Evolutionary conservation across 805 yeast species (phyloP).

Genomic region (Novakomyces olei): DNA sequence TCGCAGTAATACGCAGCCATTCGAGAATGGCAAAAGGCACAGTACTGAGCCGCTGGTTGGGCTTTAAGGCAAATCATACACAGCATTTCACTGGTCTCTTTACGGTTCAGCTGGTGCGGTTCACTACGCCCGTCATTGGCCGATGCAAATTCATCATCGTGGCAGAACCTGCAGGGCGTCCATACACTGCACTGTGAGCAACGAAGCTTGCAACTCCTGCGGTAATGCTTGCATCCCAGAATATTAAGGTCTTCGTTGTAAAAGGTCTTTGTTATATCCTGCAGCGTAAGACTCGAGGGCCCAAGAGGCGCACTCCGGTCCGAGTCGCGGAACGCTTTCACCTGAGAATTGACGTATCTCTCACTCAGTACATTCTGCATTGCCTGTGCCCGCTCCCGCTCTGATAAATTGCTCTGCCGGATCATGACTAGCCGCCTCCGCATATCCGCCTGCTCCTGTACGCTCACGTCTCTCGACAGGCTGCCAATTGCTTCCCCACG

Average conservation of each 20-base stretch:
- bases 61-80: slow-evolving; percentile 65
- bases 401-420: no score
- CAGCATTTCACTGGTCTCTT: slow-evolving; percentile 40
- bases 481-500: no score
- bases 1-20: slow-evolving; percentile 61
- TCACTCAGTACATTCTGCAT: no score
- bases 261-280: slow-evolving; percentile 10
- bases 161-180: slow-evolving; percentile 72
- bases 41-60: slow-evolving; percentile 49
- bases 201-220: slow-evolving; percentile 60
- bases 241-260: slow-evolving; percentile 17
- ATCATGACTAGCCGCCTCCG: no score
- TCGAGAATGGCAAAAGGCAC: slow-evolving; percentile 41
- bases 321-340: no score
- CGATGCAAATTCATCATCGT: slow-evolving; percentile 47
- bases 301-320: no score
- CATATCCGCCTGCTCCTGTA: no score
- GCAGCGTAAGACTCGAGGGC: slow-evolving; percentile 4
- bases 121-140: no score
- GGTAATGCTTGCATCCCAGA: slow-evolving; percentile 68
- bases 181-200: slow-evolving; percentile 55
- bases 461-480: no score
- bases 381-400: no score
- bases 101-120: slow-evolving; percentile 35
- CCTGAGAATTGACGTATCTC: no score